These are phyloP conservation scores for Artemisia annua DNA, from an alignment of 129 eudicot species.

Conservation along the genomic window DNA sequence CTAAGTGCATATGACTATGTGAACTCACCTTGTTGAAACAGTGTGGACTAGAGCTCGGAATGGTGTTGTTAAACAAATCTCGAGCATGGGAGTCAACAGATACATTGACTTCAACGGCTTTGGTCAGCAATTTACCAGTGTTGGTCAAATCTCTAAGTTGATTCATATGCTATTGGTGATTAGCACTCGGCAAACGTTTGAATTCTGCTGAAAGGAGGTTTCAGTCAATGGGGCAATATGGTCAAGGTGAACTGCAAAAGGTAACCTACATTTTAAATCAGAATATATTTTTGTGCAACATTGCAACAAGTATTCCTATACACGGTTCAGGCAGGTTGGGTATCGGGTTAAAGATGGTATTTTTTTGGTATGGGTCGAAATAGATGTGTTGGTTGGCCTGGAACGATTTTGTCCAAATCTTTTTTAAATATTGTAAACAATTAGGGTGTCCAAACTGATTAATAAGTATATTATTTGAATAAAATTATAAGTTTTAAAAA, in stretches of 20 bases:
- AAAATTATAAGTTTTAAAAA: no score
- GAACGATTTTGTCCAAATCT: no score
- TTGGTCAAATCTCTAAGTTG: constrained; percentile 39
- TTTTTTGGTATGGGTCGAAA: no score
- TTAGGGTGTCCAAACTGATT: no score
- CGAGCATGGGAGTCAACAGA: constrained; percentile 94
- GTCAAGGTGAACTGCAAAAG: constrained; percentile 83
- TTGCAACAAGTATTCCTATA: no score
- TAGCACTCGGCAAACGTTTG: constrained; percentile 89
- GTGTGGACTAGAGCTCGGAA: constrained; percentile 93
- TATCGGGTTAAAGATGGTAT: no score
- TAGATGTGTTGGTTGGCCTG: no score
- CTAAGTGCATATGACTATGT: background rate
- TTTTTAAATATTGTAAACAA: no score
- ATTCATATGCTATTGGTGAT: constrained; percentile 22
- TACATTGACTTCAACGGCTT: constrained; percentile 61
- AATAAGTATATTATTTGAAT: no score
- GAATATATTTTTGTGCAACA: no score
- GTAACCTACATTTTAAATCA: no score
- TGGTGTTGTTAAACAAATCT: constrained; percentile 64
- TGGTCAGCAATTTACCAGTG: constrained; percentile 62
- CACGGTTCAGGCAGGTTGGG: no score
- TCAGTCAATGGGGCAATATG: constrained; percentile 93
- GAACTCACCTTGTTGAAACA: constrained; percentile 27
- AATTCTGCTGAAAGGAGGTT: constrained; percentile 88